phyloP scores from a whole-genome alignment of 2,329 filamentous ascomycete genomes.

The Boeremia lycopersici region DNA sequence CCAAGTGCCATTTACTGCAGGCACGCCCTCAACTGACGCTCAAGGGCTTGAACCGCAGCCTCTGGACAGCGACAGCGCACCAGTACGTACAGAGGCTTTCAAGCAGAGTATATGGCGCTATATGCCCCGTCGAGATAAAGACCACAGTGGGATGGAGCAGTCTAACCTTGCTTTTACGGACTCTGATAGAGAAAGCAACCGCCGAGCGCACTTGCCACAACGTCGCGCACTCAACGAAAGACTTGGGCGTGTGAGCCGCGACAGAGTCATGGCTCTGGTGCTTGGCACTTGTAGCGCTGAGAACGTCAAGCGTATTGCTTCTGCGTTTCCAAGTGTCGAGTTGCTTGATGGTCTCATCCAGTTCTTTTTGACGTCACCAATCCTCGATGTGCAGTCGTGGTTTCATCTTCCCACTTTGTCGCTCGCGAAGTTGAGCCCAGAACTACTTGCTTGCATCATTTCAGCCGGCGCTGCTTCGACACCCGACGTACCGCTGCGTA shows the following conservation, averaged over 20 bases:
- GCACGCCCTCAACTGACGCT: conserved; percentile 31
- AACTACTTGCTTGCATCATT: conserved; percentile 65
- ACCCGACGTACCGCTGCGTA: conserved; percentile 61
- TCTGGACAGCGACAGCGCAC: conserved; percentile 27
- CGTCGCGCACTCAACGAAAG: conserved; percentile 51
- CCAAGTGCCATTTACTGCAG: conserved; percentile 49
- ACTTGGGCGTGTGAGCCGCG: conserved; percentile 52
- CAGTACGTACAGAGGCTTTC: conserved; percentile 40
- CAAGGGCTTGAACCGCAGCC: conserved; percentile 22
- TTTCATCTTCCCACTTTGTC: conserved; percentile 67
- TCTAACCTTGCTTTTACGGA: conserved; percentile 49
- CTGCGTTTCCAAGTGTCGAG: conserved; percentile 67
- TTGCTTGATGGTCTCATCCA: conserved; percentile 67
- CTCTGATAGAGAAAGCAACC: conserved; percentile 36
- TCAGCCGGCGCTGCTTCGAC: conserved; percentile 66
- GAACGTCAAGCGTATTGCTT: conserved; percentile 59
- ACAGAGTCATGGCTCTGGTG: conserved; percentile 68
- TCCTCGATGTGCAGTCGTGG: conserved; percentile 63
- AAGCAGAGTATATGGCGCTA: conserved; percentile 56
- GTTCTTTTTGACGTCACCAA: conserved; percentile 63
- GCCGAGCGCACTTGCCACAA: conserved; percentile 41
- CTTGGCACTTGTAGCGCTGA: conserved; percentile 62
- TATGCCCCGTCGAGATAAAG: conserved; percentile 40
- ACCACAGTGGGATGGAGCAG: conserved; percentile 36
- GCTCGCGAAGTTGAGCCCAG: conserved; percentile 61